Base-by-base conservation (phyloP, 768 basidiomycete genomes). In the Phanerochaete carnosa region DNA sequence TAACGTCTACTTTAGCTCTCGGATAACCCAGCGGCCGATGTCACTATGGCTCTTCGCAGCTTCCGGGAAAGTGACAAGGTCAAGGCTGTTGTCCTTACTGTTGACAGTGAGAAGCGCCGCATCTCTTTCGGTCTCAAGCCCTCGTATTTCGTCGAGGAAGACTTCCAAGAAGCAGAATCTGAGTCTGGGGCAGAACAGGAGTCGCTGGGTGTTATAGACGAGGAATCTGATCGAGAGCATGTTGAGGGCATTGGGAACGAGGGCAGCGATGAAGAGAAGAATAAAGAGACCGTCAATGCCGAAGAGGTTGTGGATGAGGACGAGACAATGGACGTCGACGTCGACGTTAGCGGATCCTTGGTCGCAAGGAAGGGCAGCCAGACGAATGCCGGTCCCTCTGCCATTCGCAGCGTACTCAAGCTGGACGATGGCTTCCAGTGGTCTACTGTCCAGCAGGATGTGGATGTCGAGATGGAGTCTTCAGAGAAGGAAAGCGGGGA, bases 11-110 rank as follows among this genome's bases (percentile, higher is more conserved):
- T 53, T 15, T 63, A 97, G 94, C 80, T 98, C 45, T 91, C 95
- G 8, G 96, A 98, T 69, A 93, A 92, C 71, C 80, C 85, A 63
- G 84, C 89, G 30, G 90, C 90, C 3, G 92, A 95, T 72, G 86
- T 92, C 23, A 74, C 80, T 28, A 74, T 89, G 39, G 94, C 94
- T 9, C 80, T 97, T 39, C 85, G 82, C 49, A 86, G 84, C 37
- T 96, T 98, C 80, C 83, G 87, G 30, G 88, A 89, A 71, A 94
- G 94, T 5, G 94, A 98, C 73, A 81, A 79, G 39, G 91, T 98
- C 62, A 92, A 89, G 72, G 92, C 90, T 1, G 72, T 88, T 52
- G 81, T 99, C 45, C 72, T 89, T 37, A 82, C 82, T 9, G 79
- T 95, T 56, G 88, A 95, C 63, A 79, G 81, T 28, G 87, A 88